Percentiles rank a stretch among this genome's conserved stretches.
phyloP scores from a whole-genome alignment of 768 basidiomycete genomes.

The Podaxis sp. region DNA sequence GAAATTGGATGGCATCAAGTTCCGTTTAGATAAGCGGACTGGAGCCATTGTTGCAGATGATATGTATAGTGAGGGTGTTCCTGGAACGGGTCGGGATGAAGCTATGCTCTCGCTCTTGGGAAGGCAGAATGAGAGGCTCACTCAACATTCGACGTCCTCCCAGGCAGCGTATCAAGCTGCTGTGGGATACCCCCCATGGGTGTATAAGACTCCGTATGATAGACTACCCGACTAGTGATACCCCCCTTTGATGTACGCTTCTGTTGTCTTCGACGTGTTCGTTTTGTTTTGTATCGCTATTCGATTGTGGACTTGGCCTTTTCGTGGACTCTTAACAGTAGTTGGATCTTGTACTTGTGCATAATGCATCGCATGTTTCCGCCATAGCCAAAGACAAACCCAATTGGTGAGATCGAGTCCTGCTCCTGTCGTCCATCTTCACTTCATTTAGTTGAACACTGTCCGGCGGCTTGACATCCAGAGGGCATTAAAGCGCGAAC shows the following conservation, averaged over 20 bases:
- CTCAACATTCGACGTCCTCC: conserved; percentile 25
- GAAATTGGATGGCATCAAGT: conserved; percentile 51
- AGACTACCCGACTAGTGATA: not conserved
- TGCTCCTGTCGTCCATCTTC: no score
- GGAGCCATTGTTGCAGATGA: conserved; percentile 65
- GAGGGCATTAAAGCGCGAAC: no score
- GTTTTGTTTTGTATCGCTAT: not conserved
- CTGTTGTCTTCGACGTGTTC: not conserved
- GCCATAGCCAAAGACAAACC: no score
- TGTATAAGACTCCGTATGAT: conserved; percentile 9
- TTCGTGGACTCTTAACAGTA: not conserved
- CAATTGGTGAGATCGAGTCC: no score
- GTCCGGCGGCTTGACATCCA: no score
- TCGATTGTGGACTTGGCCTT: not conserved
- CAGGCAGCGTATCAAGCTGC: conserved; percentile 23
- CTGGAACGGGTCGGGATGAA: conserved; percentile 33
- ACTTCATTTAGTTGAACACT: no score
- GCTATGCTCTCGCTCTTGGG: conserved; percentile 39
- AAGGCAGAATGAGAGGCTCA: conserved; percentile 14
- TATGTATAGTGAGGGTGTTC: conserved; percentile 25
- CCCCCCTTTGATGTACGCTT: not conserved
- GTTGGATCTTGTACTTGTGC: not conserved
- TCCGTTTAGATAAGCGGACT: conserved; percentile 55
- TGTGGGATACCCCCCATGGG: conserved; percentile 17
- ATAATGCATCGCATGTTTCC: not conserved